A percentile compares a stretch with the other conserved stretches of the same genome.
Evolutionary conservation across 2,329 filamentous ascomycete species (phyloP).

Genomic region (Mariannaea elegans): DNA sequence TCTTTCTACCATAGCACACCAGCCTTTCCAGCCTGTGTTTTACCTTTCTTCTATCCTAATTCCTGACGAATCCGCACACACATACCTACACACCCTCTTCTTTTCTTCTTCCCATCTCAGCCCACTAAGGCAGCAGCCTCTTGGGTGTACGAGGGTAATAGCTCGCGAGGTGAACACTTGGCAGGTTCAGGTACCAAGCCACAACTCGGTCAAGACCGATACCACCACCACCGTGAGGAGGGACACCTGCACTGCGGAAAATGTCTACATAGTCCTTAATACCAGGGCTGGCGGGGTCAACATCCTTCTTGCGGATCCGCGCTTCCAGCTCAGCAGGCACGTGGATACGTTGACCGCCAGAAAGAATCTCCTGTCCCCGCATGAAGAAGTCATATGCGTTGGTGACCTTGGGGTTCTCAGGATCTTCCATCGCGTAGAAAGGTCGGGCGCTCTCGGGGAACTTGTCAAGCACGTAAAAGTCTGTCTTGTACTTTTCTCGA

Average conservation of each 20-base stretch:
- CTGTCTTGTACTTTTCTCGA: conserved; percentile 87
- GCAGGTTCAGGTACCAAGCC: conserved; percentile 67
- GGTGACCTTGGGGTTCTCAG: conserved; percentile 70
- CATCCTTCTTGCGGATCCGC: conserved; percentile 80
- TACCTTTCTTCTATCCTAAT: conserved; percentile 1
- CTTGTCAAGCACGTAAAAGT: conserved; percentile 97
- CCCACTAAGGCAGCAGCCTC: conserved; percentile 60
- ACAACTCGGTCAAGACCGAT: conserved; percentile 91
- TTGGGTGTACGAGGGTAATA: conserved; percentile 70
- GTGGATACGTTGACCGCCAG: conserved; percentile 91
- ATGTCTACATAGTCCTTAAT: conserved; percentile 91
- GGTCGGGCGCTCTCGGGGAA: conserved; percentile 90
- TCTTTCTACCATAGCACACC: background rate
- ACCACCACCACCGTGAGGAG: conserved; percentile 90
- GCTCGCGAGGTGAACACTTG: conserved; percentile 65
- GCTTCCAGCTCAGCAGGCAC: conserved; percentile 78
- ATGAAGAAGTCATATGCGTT: conserved; percentile 86
- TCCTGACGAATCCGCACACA: conserved; percentile 6
- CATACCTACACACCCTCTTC: background rate
- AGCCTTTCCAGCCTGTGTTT: background rate
- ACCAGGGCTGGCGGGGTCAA: conserved; percentile 77
- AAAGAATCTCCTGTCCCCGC: conserved; percentile 91
- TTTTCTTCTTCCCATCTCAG: conserved; percentile 5
- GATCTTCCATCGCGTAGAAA: conserved; percentile 87
- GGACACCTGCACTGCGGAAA: conserved; percentile 82